These are phyloP conservation scores for Phalaenopsis hybrid DNA, from an alignment of 116 monocot genomes.

Conservation along the genomic window DNA sequence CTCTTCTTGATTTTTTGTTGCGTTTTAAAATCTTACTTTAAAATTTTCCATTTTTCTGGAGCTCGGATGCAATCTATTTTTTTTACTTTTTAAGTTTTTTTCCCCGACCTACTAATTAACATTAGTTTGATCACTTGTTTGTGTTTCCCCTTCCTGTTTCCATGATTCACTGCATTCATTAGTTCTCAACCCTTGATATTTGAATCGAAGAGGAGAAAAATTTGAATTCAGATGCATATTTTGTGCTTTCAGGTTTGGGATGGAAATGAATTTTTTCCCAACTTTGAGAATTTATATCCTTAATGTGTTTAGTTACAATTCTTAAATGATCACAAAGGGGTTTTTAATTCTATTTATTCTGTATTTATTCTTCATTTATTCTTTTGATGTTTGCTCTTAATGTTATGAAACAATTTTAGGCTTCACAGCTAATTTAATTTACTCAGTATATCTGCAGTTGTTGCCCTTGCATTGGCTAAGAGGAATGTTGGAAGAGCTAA, in stretches of 20 bases:
- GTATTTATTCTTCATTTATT: not conserved
- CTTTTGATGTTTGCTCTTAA: too few relatives aligned
- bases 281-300: conserved; percentile 83
- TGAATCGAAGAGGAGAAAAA: not conserved
- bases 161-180: not conserved
- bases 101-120: not conserved
- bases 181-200: not conserved
- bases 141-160: not conserved
- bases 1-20: not conserved
- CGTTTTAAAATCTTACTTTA: not conserved
- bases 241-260: conserved; percentile 57
- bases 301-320: conserved; percentile 3
- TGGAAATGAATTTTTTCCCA: conserved; percentile 42
- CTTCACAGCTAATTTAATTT: too few relatives aligned
- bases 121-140: not conserved
- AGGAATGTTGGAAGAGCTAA: too few relatives aligned
- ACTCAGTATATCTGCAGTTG: too few relatives aligned
- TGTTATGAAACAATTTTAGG: too few relatives aligned
- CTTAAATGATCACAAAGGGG: too few relatives aligned
- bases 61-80: not conserved
- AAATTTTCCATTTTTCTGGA: not conserved
- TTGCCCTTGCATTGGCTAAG: too few relatives aligned
- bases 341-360: too few relatives aligned
- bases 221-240: not conserved
- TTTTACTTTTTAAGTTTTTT: not conserved